phyloP scores from a whole-genome alignment of 345 rosid genomes.

The Aquilaria malaccensis region DNA sequence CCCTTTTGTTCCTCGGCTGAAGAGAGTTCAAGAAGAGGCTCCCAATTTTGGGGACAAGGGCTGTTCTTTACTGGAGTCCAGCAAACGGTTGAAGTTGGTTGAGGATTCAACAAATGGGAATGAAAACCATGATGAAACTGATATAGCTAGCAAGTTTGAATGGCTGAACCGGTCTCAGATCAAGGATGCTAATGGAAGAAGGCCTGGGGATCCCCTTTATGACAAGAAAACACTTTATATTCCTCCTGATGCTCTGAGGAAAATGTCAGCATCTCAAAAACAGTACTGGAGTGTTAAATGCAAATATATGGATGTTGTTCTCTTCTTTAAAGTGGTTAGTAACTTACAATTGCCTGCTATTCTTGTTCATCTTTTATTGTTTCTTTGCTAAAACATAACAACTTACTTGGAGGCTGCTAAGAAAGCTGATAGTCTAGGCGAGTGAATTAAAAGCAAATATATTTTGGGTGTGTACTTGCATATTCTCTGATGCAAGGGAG shows the following conservation, averaged over 20 bases:
- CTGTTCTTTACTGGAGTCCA: constrained; percentile 27
- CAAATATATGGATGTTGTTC: constrained; percentile 82
- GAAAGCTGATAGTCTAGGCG: no score
- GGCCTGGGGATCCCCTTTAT: constrained; percentile 71
- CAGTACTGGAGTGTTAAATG: constrained; percentile 87
- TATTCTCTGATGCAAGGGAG: no score
- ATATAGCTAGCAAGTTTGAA: constrained; percentile 66
- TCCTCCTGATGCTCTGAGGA: constrained; percentile 63
- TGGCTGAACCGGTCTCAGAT: constrained; percentile 79
- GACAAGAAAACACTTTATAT: constrained; percentile 73
- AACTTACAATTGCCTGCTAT: background rate
- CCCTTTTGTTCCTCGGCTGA: constrained; percentile 48
- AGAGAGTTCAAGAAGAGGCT: constrained; percentile 56
- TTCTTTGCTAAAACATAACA: background rate
- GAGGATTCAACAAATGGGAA: constrained; percentile 26
- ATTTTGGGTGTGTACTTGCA: no score
- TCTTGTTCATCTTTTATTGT: background rate
- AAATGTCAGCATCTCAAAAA: constrained; percentile 88
- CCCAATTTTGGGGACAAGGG: constrained; percentile 22
- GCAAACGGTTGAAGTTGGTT: constrained; percentile 53
- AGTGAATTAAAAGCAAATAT: no score
- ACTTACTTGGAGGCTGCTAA: no score
- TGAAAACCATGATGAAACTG: constrained; percentile 30
- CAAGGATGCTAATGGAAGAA: constrained; percentile 71
- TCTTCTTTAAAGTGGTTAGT: constrained; percentile 99